A percentile compares a stretch with the other conserved stretches of the same genome.
Conservation (phyloP, 2,329 filamentous ascomycete species). For the Penicillium sumatraense region DNA sequence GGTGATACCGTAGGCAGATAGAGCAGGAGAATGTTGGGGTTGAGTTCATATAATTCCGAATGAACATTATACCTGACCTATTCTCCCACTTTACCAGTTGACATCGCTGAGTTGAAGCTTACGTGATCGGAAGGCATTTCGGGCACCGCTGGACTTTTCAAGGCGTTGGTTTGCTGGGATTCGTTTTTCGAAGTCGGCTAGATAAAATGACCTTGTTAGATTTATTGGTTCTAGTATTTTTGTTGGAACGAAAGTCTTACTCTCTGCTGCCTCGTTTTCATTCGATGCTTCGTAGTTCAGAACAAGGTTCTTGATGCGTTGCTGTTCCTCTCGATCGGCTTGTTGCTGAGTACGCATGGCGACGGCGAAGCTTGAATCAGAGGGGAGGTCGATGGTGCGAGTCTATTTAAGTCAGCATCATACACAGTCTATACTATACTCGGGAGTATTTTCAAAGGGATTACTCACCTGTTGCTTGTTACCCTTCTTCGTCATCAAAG, state of each 20-base stretch:
- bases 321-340: constrained; percentile 93
- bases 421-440: neutral
- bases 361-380: constrained; percentile 91
- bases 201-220: neutral
- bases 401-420: constrained; percentile 61
- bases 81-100: constrained; percentile 96
- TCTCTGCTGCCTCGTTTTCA: constrained; percentile 75
- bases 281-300: constrained; percentile 94
- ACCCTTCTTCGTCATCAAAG: constrained; percentile 90
- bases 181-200: constrained; percentile 47
- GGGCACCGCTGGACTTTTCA: constrained; percentile 66
- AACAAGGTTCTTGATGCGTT: constrained; percentile 97
- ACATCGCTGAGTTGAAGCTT: constrained; percentile 96
- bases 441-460: neutral
- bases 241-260: constrained; percentile 58
- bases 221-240: neutral
- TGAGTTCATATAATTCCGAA: neutral
- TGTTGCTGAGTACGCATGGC: constrained; percentile 96
- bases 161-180: constrained; percentile 47
- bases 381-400: constrained; percentile 80
- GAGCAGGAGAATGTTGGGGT: neutral
- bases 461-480: constrained; percentile 83
- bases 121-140: constrained; percentile 78
- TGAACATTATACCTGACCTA: neutral
- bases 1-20: neutral